Base-by-base conservation (phyloP, 1,284 basidiomycete genomes). In the Calocybe gambosa region DNA sequence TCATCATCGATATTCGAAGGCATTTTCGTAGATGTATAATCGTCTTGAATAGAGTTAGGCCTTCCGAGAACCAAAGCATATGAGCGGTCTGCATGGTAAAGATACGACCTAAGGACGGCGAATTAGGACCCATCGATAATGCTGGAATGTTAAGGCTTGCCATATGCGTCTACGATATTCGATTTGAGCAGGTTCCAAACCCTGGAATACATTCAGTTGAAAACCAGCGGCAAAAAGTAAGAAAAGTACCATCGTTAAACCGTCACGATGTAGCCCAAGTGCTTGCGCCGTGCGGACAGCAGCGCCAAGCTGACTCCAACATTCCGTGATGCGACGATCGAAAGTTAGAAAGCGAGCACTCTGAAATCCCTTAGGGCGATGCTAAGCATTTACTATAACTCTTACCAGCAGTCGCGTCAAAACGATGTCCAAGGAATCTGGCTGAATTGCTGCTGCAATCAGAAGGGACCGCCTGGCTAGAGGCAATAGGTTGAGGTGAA, bases 241-340 rank as follows among this genome's bases (percentile, higher is more conserved):
- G 2, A 5, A 29, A 9, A 9, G 62, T 57, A 90, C 89, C 71
- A 89, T 82, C 47, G 83, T 85, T n/a, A 83, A 78, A 10, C 90
- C 90, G 62, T 97, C 93, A 45, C 94, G 77, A 65, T 97, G 93
- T 28, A 97, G 68, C 13, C 93, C 94, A 33, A 97, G 81, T 1
- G 93, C 93, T 61, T 96, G 93, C 9, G 93, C 94, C 12, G 93
- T 96, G 44, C 93, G 74, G 15, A 97, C 83, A 33, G 92, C 92
- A 1, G 91, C 92, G 39, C 93, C 93, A 9, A 97, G 73, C 58
- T 94, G 89, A 60, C 89, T 93, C 93, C 94, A 97, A 59, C 91
- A 93, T 67, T 96, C 93, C 3, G 89, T 91, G 55, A 91, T 89
- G 45, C 89, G 80, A 34, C 90, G 79, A 59, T 91, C 86, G 58